Evolutionary conservation across 345 rosid species (phyloP).

Genomic region (Lumnitzera littorea): DNA sequence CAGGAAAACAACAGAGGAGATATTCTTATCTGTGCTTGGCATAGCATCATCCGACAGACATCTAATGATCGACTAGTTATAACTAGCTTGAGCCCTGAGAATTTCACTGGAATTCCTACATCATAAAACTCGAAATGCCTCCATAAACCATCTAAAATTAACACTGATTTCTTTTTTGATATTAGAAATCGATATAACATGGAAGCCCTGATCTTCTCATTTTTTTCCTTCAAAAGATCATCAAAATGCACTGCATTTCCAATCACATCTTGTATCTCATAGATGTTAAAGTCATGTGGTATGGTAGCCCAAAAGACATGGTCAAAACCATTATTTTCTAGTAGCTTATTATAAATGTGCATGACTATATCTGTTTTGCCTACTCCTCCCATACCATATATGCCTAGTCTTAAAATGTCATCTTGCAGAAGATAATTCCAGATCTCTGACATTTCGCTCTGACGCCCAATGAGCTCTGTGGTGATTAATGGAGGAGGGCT

Average conservation of each 20-base stretch:
- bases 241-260: background rate
- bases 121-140: background rate
- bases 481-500: too few relatives aligned
- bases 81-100: background rate
- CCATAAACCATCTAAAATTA: slow-evolving; percentile 1
- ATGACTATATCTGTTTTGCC: slow-evolving; percentile 1
- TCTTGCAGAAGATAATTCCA: background rate
- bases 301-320: slow-evolving; percentile 1
- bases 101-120: slow-evolving; percentile 3
- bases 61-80: background rate
- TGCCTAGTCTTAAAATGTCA: background rate
- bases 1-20: background rate
- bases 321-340: background rate
- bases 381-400: background rate
- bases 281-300: background rate
- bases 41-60: accelerated
- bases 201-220: background rate
- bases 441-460: background rate
- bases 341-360: background rate
- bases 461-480: too few relatives aligned
- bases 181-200: background rate
- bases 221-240: background rate
- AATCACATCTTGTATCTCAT: slow-evolving; percentile 3
- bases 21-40: background rate
- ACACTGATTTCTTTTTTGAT: background rate